Evolutionary conservation across 352 stramenopile species (phyloP), one percentile per base, ranked within the genome.

Genomic region (Albugo laibachii): DNA sequence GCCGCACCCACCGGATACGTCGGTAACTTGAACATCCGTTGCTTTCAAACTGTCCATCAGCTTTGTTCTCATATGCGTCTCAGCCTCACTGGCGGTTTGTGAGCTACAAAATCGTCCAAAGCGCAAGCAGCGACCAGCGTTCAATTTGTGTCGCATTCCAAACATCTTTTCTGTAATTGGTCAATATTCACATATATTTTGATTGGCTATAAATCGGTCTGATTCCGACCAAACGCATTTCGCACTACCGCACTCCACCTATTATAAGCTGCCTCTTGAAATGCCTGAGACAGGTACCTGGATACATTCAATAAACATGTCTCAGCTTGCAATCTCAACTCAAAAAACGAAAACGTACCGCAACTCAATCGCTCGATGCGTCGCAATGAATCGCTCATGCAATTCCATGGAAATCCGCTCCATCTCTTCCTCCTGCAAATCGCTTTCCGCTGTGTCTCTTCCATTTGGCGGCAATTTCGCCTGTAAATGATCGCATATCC

Each of bases 1-100:
- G 49, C 81, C 81, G 50, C 81, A 93, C 48, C 81, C 81, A 48
- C 81, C 81, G 14, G 80, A 92, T 20, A 93, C 76, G 58, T 93
- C 80, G 18, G 69, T 64, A 19, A 93, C 78, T 42, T 83, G 81
- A 45, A 91, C 77, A 58, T 91, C 68, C 39, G 69, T 65, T 15
- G 80, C 75, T 35, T 77, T 61, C 36, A 93, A 63, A 40, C 69
- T 59, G 47, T 53, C 38, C 51, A 57, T 49, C 20, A 93, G 74
- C 55, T 70, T 54, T 43, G 61, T 56, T 58, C 72, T 67, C 43
- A 72, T 61, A 35, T 72, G 61, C 21, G 59, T 66, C 31, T 63
- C 64, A 41, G 74, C 74, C 49, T 78, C 63, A 41, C 68, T 74
- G 35, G 72, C 63, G 44, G 70, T 50, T 55, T 64, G 66, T 47